Conservation (phyloP, 2,329 filamentous ascomycete species). For the Penicillium palitans region DNA sequence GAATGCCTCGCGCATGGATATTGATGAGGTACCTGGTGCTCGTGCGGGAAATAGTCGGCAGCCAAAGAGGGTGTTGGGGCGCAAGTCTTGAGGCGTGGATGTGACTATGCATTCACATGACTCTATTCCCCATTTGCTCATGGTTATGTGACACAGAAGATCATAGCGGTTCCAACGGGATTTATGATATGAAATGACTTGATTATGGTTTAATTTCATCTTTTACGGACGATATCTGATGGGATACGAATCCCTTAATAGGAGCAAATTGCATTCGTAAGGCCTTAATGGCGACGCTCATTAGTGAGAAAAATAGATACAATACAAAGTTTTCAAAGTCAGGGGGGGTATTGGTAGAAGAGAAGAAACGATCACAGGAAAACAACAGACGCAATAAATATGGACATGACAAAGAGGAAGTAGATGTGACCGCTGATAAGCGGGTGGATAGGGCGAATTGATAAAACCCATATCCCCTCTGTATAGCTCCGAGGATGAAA, state of each 20-base stretch:
- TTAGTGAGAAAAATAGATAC: constrained; percentile 32
- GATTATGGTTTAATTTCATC: not conserved
- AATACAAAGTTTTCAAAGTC: constrained; percentile 26
- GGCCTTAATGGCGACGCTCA: constrained; percentile 25
- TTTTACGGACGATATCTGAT: not conserved
- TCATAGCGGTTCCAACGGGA: not conserved
- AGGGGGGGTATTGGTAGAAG: constrained; percentile 39
- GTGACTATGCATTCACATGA: not conserved
- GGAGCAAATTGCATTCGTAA: constrained; percentile 23
- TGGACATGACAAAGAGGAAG: constrained; percentile 26
- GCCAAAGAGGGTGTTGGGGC: constrained; percentile 40
- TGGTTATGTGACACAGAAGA: not conserved
- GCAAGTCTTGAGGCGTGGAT: constrained; percentile 30
- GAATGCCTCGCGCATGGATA: constrained; percentile 40
- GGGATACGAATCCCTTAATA: not conserved
- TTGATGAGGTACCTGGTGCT: constrained; percentile 38
- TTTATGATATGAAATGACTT: constrained; percentile 9
- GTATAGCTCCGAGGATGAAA: not conserved
- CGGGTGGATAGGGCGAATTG: constrained; percentile 8
- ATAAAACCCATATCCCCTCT: not conserved
- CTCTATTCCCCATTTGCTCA: not conserved
- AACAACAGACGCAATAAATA: constrained; percentile 22
- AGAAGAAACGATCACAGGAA: constrained; percentile 12
- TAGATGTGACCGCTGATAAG: constrained; percentile 11
- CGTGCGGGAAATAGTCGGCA: constrained; percentile 30